Evolutionary conservation across 176 grass and related monocot genomes (phyloP).

Genomic region (Echinochloa phyllopogon): DNA sequence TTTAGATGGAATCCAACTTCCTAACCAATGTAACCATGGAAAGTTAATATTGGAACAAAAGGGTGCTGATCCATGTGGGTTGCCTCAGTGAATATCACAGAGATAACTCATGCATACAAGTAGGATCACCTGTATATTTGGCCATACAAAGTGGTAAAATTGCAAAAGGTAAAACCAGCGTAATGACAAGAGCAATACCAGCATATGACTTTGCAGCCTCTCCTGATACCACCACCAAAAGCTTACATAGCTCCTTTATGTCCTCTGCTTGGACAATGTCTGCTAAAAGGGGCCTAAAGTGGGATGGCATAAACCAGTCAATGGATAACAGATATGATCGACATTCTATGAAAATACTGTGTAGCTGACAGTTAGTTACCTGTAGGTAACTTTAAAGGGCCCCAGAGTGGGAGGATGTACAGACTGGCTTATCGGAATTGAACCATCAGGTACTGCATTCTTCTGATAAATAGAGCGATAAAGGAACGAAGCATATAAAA

Average conservation of each 20-base stretch:
- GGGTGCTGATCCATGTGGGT: conserved; percentile 26
- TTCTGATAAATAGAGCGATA: conserved; percentile 61
- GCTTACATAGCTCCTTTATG: conserved; percentile 84
- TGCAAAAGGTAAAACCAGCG: conserved; percentile 13
- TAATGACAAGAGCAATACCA: conserved; percentile 58
- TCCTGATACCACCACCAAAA: conserved; percentile 77
- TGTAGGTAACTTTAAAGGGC: conserved; percentile 85
- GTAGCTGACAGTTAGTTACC: conserved; percentile 61
- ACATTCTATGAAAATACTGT: conserved; percentile 25
- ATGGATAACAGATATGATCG: conserved; percentile 33
- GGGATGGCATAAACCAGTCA: conserved; percentile 46
- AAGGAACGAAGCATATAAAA: conserved; percentile 5
- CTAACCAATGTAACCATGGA: neutral
- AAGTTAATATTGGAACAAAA: conserved; percentile 18
- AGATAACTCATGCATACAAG: conserved; percentile 22
- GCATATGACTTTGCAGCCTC: conserved; percentile 65
- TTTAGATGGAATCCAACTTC: neutral
- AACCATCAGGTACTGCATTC: conserved; percentile 48
- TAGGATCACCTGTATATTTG: conserved; percentile 8
- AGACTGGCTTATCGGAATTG: conserved; percentile 55
- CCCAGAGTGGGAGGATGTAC: conserved; percentile 56
- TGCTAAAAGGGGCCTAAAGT: conserved; percentile 91
- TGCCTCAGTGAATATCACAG: conserved; percentile 22
- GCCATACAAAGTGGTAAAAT: conserved; percentile 17
- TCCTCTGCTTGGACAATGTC: conserved; percentile 82